Percentiles rank a stretch among this genome's conserved stretches.
Conservation (phyloP, 73 alveolate species). For the Tetrahymena thermophila region DNA sequence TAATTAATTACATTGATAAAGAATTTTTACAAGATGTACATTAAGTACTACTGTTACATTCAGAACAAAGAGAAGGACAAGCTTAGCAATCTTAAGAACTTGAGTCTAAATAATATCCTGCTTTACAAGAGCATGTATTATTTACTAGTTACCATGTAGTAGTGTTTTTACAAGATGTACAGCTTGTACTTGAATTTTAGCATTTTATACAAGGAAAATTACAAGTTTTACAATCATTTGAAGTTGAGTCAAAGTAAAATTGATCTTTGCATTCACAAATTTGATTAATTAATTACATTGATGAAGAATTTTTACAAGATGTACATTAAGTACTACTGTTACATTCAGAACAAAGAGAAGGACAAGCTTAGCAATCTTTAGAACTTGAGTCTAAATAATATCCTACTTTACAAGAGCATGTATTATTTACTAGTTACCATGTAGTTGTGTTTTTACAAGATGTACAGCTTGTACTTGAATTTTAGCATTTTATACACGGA, state of each 20-base stretch:
- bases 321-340: background rate
- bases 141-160: background rate
- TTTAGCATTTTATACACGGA: background rate
- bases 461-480: background rate
- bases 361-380: background rate
- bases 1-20: too few relatives aligned
- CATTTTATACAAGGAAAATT: too few relatives aligned
- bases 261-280: too few relatives aligned
- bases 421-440: background rate
- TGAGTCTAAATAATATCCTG: background rate
- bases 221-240: too few relatives aligned
- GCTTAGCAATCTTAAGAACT: background rate
- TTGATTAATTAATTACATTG: too few relatives aligned
- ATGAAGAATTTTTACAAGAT: background rate
- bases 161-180: background rate
- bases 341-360: background rate
- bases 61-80: background rate
- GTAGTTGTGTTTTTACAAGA: background rate
- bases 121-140: background rate
- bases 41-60: background rate
- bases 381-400: background rate
- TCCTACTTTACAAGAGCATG: background rate
- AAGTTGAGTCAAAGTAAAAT: too few relatives aligned
- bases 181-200: too few relatives aligned
- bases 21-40: background rate